Evolutionary conservation across 164 flowering plant genomes (phyloP), one percentile per base, ranked within the genome.

Genomic region (Chloranthus sessilifolius): DNA sequence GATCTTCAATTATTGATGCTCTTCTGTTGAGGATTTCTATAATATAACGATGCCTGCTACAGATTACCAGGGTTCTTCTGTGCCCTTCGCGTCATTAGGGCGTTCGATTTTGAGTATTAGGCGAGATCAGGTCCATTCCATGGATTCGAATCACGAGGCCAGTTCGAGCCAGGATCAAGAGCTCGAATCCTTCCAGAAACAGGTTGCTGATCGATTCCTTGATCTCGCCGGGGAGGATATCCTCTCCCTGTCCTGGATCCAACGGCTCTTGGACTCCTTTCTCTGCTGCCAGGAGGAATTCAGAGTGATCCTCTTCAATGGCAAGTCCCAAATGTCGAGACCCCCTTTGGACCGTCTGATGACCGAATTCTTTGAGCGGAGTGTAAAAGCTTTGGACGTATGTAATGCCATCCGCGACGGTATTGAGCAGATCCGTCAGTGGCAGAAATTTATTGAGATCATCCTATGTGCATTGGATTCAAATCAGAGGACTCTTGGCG

Each of bases 391-490:
- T 15, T 68, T 87, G 3, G 95, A 87, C 55, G 82, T 87, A 21
- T 87, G 96, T 50, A 87, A 87, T 51, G 92, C 92, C 1, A 61
- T 84, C 48, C 65, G 96, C 0, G 92, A 87, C 26, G 95, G 92
- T 35, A 72, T 87, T 43, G 95, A 86, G 55, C 80, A 76, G 75
- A 61, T 87, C 50, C 63, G 85, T 26, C 87, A 80, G 54, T 87
- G 95, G 95, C 59, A 74, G 67, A 84, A 77, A 58, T 74, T 73
- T 14, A 16, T 83, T 53, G 96, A 87, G 59, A 84, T 87, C 42
- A 82, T 84, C 7, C 60, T 74, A 1, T 58, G 64, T 37, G 95
- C 96, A 1, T 47, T 88, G 50, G 79, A 74, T 34, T 22, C 58
- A 16, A 47, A 34, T 14, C 74, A 74, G 50, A 71, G 68, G 60